Conservation (phyloP, 441 rosid species). For the Adansonia madagascariensis region DNA sequence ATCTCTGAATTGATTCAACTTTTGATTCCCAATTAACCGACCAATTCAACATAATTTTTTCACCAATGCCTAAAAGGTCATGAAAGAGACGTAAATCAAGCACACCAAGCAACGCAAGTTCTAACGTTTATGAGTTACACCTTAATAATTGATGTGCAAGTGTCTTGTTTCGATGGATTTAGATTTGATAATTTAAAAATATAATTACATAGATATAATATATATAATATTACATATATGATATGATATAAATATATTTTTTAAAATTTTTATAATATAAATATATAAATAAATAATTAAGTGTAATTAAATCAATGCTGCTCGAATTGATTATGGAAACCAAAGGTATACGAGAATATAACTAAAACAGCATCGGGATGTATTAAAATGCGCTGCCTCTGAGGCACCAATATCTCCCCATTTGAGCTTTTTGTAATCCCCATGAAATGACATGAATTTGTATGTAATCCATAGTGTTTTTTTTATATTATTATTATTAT, state of each 20-base stretch:
- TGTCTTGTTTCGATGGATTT: not conserved
- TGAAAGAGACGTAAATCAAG: not conserved
- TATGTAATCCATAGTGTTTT: not conserved
- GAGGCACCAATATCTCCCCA: constrained; percentile 1
- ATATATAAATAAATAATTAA: too few species aligned
- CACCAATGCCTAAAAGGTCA: too few species aligned
- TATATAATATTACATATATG: too few species aligned
- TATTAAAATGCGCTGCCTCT: not conserved
- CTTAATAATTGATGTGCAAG: not conserved
- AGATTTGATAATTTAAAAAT: too few species aligned
- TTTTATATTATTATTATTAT: not conserved
- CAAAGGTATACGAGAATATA: not conserved
- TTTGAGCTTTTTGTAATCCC: constrained; percentile 20
- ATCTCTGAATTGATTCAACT: too few species aligned
- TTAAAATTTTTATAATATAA: too few species aligned
- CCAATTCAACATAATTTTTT: too few species aligned
- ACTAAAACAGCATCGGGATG: not conserved
- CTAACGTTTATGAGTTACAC: not conserved
- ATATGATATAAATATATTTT: too few species aligned
- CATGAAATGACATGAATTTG: constrained; percentile 2
- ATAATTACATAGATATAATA: too few species aligned
- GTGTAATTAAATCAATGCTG: too few species aligned
- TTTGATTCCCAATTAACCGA: too few species aligned
- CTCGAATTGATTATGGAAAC: not conserved
- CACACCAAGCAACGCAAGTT: not conserved